These are phyloP conservation scores for Arachis hypogaea DNA, from an alignment of 306 rosid species.

Conservation along the genomic window DNA sequence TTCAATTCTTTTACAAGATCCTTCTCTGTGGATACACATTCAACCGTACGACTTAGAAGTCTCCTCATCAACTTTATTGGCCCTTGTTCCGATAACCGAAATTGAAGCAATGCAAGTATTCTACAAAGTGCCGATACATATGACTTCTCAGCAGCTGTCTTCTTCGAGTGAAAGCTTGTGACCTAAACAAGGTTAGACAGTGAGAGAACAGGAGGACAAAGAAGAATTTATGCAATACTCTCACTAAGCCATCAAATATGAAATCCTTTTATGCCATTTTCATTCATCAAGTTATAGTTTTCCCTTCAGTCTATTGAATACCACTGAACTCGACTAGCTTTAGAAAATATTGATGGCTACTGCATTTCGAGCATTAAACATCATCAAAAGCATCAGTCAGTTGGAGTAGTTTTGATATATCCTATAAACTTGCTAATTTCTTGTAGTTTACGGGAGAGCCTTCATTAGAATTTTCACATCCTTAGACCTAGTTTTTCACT, in stretches of 20 bases:
- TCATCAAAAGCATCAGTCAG: constrained; percentile 1
- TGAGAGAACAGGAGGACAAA: constrained; percentile 18
- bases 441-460: constrained; percentile 22
- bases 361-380: constrained; percentile 25
- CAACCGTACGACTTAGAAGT: constrained; percentile 49
- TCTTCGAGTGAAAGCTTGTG: constrained; percentile 68
- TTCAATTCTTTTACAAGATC: constrained; percentile 53
- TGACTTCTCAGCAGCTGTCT: constrained; percentile 83
- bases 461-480: constrained; percentile 1
- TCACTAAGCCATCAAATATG: constrained; percentile 19
- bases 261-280: neutral
- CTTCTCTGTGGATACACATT: constrained; percentile 49
- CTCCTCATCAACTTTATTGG: constrained; percentile 73
- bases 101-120: constrained; percentile 70
- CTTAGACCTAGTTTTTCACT: constrained; percentile 2
- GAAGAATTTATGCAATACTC: constrained; percentile 18
- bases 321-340: constrained; percentile 3
- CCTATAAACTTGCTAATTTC: constrained; percentile 3
- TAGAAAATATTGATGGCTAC: constrained; percentile 7
- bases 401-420: neutral
- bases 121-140: constrained; percentile 73
- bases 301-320: constrained; percentile 23
- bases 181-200: constrained; percentile 53
- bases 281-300: neutral
- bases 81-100: constrained; percentile 73